Conservation (phyloP, 371 early-diverging fungal species). For the Mucor plumbeus region DNA sequence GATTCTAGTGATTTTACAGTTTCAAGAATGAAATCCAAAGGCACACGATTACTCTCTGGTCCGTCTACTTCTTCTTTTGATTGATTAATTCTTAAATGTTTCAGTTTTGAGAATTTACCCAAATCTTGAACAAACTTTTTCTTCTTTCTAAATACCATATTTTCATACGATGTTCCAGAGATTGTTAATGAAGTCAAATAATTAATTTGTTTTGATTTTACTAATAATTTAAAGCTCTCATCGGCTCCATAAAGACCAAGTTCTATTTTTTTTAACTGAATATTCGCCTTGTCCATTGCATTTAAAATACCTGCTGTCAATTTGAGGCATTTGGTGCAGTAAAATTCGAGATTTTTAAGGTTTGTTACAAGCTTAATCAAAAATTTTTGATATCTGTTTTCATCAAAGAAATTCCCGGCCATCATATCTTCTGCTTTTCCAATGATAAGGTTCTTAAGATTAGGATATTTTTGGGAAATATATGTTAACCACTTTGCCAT, state of each 20-base stretch:
- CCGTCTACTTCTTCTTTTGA: not conserved
- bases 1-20: not conserved
- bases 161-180: not conserved
- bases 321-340: not conserved
- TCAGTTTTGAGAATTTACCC: not conserved
- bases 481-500: not conserved
- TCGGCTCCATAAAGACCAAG: not conserved
- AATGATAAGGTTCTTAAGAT: not conserved
- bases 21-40: not conserved
- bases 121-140: not conserved
- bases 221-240: not conserved
- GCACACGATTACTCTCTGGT: not conserved
- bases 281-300: not conserved
- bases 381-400: not conserved
- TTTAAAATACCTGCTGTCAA: not conserved
- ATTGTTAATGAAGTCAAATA: not conserved
- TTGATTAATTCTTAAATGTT: conserved; percentile 5
- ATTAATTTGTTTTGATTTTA: not conserved
- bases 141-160: not conserved
- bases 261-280: not conserved
- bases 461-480: not conserved
- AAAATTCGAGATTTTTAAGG: not conserved
- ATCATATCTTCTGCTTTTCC: not conserved
- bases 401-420: not conserved
- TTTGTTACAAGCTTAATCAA: not conserved